Evolutionary conservation across 768 basidiomycete genomes (phyloP), one percentile per base, ranked within the genome.

Genomic region (Termitomyces heimii): DNA sequence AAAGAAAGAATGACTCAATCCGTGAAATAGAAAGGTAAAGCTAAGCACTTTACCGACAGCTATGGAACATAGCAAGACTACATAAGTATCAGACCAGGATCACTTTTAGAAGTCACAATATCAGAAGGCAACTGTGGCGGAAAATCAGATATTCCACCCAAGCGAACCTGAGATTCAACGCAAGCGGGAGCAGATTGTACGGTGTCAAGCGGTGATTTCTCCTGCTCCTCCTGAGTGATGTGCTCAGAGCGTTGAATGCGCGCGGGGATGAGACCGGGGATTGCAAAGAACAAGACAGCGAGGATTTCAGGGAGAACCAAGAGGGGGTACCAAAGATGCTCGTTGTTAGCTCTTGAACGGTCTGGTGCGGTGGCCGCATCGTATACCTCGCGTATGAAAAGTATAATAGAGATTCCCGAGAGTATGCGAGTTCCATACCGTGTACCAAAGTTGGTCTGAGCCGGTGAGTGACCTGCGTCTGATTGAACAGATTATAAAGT

Each of bases 281-380:
- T 52, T n/a, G 31, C 31, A 24, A 57, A 57, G 13, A 57, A 24
- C 43, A 57, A 29, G 26, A 57, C 56, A 8, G 20, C 26, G n/a
- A 57, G 56, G 22, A 52, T 40, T 20, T 57, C 56, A 3, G 56
- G 56, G 5, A 57, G 43, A 4, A 22, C 56, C 18, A 51, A 14
- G 32, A 57, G 43, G 4, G 56, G 56, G 26, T 57, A 57, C 56
- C 56, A 57, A 20, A 57, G 43, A 32, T 57, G 56, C 13, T 57
- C 56, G 34, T 57, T 57, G 49, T 51, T 57, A 8, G 48, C 49
- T 26, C 56, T 35, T 3, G 24, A 34, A 9, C 56, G 48, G 31
- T 57, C 56, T 18, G 6, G 10, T 35, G 50, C 56, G 20, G 56
- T 57, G 3, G 56, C 40, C 8, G n/a, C 16, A 22, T 18, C 50